Evolutionary conservation across 2,329 filamentous ascomycete genomes (phyloP).

Genomic region (Fusarium neocosmosporiellum): DNA sequence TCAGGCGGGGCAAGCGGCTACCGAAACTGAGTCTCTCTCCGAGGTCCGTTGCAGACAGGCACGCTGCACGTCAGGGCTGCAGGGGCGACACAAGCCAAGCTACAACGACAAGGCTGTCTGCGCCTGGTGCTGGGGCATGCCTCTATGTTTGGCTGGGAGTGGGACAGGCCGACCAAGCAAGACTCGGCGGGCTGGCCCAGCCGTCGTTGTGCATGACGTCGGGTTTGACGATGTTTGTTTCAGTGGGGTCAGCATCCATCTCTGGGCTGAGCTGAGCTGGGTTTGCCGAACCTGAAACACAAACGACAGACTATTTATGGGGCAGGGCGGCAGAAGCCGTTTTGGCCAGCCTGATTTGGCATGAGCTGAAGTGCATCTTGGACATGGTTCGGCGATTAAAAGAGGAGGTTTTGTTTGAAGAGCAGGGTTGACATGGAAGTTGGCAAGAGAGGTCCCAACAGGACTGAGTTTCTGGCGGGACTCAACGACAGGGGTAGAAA

Average conservation of each 20-base stretch:
- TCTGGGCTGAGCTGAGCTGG: constrained; percentile 20
- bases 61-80: constrained; percentile 31
- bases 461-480: constrained; percentile 2
- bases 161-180: constrained; percentile 10
- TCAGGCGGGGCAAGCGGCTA: constrained; percentile 29
- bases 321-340: constrained; percentile 24
- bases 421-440: constrained; percentile 21
- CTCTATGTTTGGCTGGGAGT: constrained; percentile 30
- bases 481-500: constrained; percentile 13
- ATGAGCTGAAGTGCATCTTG: constrained; percentile 28
- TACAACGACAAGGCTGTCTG: constrained; percentile 28
- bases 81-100: constrained; percentile 16
- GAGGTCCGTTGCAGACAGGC: constrained; percentile 21
- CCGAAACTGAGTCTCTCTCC: constrained; percentile 31
- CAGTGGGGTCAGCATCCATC: constrained; percentile 31
- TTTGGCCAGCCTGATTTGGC: constrained; percentile 21
- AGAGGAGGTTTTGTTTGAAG: constrained; percentile 32
- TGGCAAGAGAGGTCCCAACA: background rate
- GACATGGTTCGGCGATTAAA: constrained; percentile 22
- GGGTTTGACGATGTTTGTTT: constrained; percentile 38
- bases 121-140: constrained; percentile 21
- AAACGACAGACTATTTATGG: constrained; percentile 36
- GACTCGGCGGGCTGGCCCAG: constrained; percentile 9
- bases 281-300: constrained; percentile 40
- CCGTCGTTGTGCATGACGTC: constrained; percentile 25